Evolutionary conservation across 345 rosid genomes (phyloP).

Genomic region (Euphorbia peplus): DNA sequence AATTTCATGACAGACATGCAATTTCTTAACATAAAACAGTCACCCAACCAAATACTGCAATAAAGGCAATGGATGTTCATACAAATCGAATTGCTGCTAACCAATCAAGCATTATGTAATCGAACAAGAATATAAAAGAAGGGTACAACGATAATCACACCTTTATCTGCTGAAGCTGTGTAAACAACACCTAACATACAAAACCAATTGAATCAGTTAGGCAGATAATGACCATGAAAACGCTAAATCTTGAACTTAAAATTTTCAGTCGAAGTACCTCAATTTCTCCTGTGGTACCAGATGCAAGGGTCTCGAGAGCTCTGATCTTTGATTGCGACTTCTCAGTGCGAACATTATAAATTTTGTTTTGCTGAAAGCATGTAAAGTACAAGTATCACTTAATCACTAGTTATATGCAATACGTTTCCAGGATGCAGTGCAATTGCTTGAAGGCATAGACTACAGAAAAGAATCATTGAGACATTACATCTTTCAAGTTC

Average conservation of each 20-base stretch:
- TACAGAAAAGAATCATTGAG: constrained; percentile 14
- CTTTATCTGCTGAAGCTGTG: constrained; percentile 29
- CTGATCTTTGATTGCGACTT: constrained; percentile 70
- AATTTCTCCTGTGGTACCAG: constrained; percentile 70
- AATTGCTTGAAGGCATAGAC: neutral
- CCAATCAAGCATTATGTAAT: neutral
- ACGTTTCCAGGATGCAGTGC: constrained; percentile 7
- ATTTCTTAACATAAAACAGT: neutral
- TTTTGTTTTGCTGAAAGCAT: constrained; percentile 66
- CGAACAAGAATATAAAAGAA: neutral
- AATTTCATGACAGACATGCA: neutral
- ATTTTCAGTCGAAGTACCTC: constrained; percentile 43
- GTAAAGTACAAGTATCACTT: constrained; percentile 23
- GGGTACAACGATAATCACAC: constrained; percentile 6
- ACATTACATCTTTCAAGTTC: constrained; percentile 64
- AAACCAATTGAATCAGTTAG: constrained; percentile 18
- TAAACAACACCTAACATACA: constrained; percentile 22
- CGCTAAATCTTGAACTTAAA: constrained; percentile 17
- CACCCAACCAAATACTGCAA: constrained; percentile 3
- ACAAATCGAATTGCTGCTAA: neutral
- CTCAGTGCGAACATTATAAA: constrained; percentile 60
- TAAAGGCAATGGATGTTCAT: neutral
- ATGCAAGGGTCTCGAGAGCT: constrained; percentile 71
- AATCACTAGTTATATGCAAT: constrained; percentile 17
- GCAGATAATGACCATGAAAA: constrained; percentile 1